Evolutionary conservation across 2,329 filamentous ascomycete species (phyloP), one percentile per base, ranked within the genome.

Genomic region (Nannizzia gypsea): DNA sequence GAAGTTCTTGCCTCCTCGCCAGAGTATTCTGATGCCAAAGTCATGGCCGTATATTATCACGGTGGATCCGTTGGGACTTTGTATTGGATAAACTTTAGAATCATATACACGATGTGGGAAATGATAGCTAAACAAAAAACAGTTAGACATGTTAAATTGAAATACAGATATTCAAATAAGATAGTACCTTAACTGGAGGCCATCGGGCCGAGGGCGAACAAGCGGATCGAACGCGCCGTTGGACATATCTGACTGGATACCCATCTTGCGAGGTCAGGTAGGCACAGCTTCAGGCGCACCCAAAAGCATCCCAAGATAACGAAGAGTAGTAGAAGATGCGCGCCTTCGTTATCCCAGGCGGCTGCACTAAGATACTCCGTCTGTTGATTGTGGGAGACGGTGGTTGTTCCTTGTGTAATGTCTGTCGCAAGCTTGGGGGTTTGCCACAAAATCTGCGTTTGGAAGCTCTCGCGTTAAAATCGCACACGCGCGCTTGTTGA

Each of bases 11-110:
- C 83, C 83, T 48, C 82, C 82, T 70, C 81, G 76, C 83, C 83
- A 86, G 31, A 83, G 65, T 56, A 86, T 71, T 60, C 78, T 78
- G 22, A 87, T 65, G 3, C 83, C 84, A 46, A 74, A 75, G 46
- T 81, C 78, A 64, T 84, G 79, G 54, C 80, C 83, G 65, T 83
- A 84, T 11, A 86, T 66, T 50, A 85, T 74, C 61, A 86, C 74
- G 2, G 80, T 81, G 2, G 83, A 85, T 67, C 82, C 82, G 69
- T 85, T 85, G 22, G 81, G 78, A 20, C 82, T 76, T 63, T 76
- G 75, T 40, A 81, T 69, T 4, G 83, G 83, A 67, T 86, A 86
- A 64, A 80, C 74, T 67, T 78, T 77, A 11, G 82, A 77, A 60
- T 74, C 73, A 71, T 81, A 78, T 61, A 82, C 75, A 65, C 82